Base-by-base conservation (phyloP, 2,329 filamentous ascomycete genomes). In the Aspergillus tamarii region DNA sequence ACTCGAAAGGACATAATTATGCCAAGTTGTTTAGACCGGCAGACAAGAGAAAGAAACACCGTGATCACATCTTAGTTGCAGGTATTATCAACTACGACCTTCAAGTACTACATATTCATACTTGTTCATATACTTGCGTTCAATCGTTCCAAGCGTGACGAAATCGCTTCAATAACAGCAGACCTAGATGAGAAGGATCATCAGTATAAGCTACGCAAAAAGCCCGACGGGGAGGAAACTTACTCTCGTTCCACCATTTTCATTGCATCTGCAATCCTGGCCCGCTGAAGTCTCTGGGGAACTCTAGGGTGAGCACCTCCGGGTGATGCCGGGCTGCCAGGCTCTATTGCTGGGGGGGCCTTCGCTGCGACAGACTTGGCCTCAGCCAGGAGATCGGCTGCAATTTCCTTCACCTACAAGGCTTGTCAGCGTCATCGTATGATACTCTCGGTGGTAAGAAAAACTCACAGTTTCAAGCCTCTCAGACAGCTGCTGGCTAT, bases 191-290 rank as follows among this genome's bases (percentile, higher is more conserved):
- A 6, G 41, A 50, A 36, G 52, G 26, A 54, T 52, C 11, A 60
- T 73, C 61, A 69, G 60, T 21, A 32, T 48, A 30, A 36, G 28
- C 34, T 28, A 53, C 26, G 50, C 54, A 23, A 59, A 36, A n/a
- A n/a, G 34, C 30, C 12, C 28, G 39, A 32, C 26, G 55, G 8
- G 41, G 59, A 32, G 48, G 28, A 50, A 26, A 74, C 78, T 65
- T 62, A 81, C 79, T 84, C 82, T 76, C 82, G 74, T 63, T 84
- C 82, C 54, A 84, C 80, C 80, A 84, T 80, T 46, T 73, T 76
- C 80, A 83, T 83, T 7, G 82, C 82, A 70, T 84, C 80, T 2
- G 75, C 74, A 55, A 84, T 73, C 71, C 78, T 81, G 41, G 80
- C 79, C 43, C 78, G 78, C 64, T 83, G 81, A 30, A 84, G 68